These are phyloP conservation scores for Clavispora fructus DNA, from an alignment of 805 yeast genomes.

Conservation along the genomic window DNA sequence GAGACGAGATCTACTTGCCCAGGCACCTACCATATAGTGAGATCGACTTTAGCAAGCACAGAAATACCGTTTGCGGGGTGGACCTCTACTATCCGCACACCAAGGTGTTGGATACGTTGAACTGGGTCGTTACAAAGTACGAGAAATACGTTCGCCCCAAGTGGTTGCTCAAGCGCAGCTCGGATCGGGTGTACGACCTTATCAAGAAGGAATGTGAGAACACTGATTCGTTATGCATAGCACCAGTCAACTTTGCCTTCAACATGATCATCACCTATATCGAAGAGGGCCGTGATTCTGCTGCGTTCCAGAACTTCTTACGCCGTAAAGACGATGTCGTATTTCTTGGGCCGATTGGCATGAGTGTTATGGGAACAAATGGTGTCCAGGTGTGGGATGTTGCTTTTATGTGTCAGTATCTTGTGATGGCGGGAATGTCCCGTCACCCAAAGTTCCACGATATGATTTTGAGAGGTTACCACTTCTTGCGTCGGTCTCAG, in stretches of 20 bases:
- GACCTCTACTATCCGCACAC: conserved; percentile 96
- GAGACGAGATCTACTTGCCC: conserved; percentile 68
- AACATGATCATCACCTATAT: conserved; percentile 64
- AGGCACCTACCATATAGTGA: conserved; percentile 48
- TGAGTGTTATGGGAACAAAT: conserved; percentile 94
- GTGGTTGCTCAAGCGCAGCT: conserved; percentile 56
- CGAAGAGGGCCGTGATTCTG: conserved; percentile 68
- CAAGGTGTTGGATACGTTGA: conserved; percentile 53
- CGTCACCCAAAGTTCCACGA: conserved; percentile 60
- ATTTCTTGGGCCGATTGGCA: conserved; percentile 85
- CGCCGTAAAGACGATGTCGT: conserved; percentile 68
- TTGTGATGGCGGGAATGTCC: conserved; percentile 73
- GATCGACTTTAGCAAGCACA: conserved; percentile 63
- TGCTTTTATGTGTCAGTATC: conserved; percentile 84
- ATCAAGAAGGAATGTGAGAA: conserved; percentile 71
- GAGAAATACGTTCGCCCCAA: conserved; percentile 72
- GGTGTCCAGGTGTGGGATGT: conserved; percentile 98
- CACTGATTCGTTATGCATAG: conserved; percentile 80
- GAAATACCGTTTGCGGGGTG: conserved; percentile 85
- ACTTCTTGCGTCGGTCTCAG: conserved; percentile 76
- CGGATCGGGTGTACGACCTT: conserved; percentile 51
- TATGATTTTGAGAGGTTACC: conserved; percentile 58
- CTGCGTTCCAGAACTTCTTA: conserved; percentile 49
- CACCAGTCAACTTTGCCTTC: conserved; percentile 90
- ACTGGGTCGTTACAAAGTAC: conserved; percentile 55